Evolutionary conservation across 2,329 filamentous ascomycete species (phyloP).

Genomic region (Xylaria hypoxylon): DNA sequence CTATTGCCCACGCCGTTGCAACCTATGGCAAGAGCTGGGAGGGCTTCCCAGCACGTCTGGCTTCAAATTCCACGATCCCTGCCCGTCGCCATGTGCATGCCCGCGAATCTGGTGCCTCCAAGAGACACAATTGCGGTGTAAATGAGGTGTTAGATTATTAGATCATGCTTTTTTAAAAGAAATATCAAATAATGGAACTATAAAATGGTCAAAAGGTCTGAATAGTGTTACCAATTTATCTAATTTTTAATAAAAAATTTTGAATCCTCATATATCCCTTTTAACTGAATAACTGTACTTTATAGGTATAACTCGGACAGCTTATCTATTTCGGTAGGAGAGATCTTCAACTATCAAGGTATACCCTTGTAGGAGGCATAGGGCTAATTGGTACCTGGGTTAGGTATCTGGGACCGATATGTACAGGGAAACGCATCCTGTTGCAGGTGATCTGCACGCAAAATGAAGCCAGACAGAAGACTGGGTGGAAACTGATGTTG

Average conservation of each 20-base stretch:
- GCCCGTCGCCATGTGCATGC: slow-evolving; percentile 20
- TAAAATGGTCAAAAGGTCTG: too few relatives aligned
- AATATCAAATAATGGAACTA: too few relatives aligned
- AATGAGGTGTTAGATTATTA: slow-evolving; percentile 19
- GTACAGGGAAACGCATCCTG: too few relatives aligned
- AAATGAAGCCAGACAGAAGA: too few relatives aligned
- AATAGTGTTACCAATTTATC: too few relatives aligned
- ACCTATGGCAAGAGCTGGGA: slow-evolving; percentile 62
- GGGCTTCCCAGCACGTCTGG: slow-evolving; percentile 53
- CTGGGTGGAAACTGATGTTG: too few relatives aligned
- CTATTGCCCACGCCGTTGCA: slow-evolving; percentile 65
- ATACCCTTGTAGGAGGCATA: background rate
- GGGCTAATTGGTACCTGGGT: too few relatives aligned
- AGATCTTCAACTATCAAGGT: background rate
- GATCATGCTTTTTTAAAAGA: too few relatives aligned
- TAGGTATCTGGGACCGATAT: too few relatives aligned
- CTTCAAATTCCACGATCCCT: slow-evolving; percentile 16
- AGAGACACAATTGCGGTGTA: slow-evolving; percentile 14
- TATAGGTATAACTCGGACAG: background rate
- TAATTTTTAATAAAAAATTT: too few relatives aligned
- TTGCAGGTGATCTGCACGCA: too few relatives aligned
- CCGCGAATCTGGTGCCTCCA: slow-evolving; percentile 2
- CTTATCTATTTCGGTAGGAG: background rate
- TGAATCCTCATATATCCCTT: background rate
- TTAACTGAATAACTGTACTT: background rate